A percentile compares a stretch with the other conserved stretches of the same genome.
Conservation (phyloP, 805 yeast genomes). For the Torulaspora franciscae region DNA sequence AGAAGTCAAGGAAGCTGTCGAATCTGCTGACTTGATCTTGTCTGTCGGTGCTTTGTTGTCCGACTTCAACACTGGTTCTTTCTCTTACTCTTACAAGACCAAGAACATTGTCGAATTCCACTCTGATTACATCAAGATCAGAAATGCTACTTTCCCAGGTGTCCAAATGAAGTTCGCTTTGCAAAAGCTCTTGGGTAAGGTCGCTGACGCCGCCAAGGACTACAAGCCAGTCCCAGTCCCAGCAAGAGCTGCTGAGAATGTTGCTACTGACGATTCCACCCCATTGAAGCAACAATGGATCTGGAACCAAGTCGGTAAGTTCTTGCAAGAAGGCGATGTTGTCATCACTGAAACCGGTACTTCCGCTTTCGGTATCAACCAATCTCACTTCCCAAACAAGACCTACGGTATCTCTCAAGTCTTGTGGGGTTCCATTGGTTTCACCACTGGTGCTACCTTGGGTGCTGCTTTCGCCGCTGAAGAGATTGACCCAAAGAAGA, state of each 20-base stretch:
- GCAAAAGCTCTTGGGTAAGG: constrained; percentile 38
- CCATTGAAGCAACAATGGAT: constrained; percentile 61
- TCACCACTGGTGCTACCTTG: constrained; percentile 58
- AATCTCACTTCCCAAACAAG: constrained; percentile 58
- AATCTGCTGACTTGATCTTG: constrained; percentile 66
- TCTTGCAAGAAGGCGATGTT: constrained; percentile 63
- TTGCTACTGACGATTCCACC: constrained; percentile 42
- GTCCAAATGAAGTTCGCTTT: constrained; percentile 62
- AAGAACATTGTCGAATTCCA: constrained; percentile 74
- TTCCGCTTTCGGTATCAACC: constrained; percentile 66
- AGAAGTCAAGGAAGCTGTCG: constrained; percentile 66
- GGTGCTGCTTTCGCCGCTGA: constrained; percentile 68
- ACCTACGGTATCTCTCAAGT: constrained; percentile 68
- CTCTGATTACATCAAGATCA: constrained; percentile 68
- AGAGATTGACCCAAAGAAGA: constrained; percentile 54
- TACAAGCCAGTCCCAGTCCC: constrained; percentile 57
- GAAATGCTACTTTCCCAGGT: constrained; percentile 64
- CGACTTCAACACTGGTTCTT: constrained; percentile 88
- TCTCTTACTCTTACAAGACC: constrained; percentile 70
- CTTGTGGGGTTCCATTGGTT: constrained; percentile 74
- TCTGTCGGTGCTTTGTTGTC: constrained; percentile 80
- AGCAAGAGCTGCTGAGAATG: constrained; percentile 42
- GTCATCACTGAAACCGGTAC: constrained; percentile 72
- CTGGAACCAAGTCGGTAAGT: constrained; percentile 60
- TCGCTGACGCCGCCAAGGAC: constrained; percentile 38